Evolutionary conservation across 139 green algal genomes (phyloP).

Genomic region (Picocystis salinarum): DNA sequence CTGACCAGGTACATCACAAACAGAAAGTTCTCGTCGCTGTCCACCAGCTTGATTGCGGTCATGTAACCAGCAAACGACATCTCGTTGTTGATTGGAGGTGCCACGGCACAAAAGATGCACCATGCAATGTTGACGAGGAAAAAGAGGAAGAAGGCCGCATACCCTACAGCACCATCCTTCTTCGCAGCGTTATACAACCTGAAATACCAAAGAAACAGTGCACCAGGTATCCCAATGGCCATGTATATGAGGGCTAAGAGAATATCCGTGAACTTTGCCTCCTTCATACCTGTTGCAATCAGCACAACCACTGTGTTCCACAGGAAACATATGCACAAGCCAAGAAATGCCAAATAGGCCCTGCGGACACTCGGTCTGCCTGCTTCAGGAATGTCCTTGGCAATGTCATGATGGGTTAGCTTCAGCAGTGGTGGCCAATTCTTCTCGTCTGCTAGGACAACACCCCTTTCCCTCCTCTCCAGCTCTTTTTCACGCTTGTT

Average conservation of each 20-base stretch:
- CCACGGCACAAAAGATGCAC: too few species aligned
- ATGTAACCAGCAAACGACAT: too few species aligned
- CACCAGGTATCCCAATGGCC: constrained; percentile 28
- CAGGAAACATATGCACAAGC: constrained; percentile 9
- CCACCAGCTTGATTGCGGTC: too few species aligned
- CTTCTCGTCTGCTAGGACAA: constrained; percentile 12
- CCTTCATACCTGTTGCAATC: too few species aligned
- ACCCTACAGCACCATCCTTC: constrained; percentile 22
- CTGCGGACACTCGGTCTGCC: constrained; percentile 11
- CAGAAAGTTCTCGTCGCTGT: too few species aligned
- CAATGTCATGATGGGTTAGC: constrained; percentile 41
- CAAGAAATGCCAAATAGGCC: constrained; percentile 20
- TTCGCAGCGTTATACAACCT: constrained; percentile 42
- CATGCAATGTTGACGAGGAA: constrained; percentile 34
- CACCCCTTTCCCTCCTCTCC: background rate
- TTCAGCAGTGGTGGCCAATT: constrained; percentile 42
- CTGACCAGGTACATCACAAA: too few species aligned
- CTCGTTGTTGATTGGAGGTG: too few species aligned
- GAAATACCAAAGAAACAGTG: constrained; percentile 47
- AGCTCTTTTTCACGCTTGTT: constrained; percentile 16
- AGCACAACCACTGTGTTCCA: constrained; percentile 8
- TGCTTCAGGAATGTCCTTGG: constrained; percentile 27
- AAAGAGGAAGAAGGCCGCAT: constrained; percentile 40
- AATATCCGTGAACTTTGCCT: constrained; percentile 13
- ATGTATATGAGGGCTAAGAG: constrained; percentile 32